Base-by-base conservation (phyloP, 2,329 filamentous ascomycete genomes). In the Talaromyces sp. region DNA sequence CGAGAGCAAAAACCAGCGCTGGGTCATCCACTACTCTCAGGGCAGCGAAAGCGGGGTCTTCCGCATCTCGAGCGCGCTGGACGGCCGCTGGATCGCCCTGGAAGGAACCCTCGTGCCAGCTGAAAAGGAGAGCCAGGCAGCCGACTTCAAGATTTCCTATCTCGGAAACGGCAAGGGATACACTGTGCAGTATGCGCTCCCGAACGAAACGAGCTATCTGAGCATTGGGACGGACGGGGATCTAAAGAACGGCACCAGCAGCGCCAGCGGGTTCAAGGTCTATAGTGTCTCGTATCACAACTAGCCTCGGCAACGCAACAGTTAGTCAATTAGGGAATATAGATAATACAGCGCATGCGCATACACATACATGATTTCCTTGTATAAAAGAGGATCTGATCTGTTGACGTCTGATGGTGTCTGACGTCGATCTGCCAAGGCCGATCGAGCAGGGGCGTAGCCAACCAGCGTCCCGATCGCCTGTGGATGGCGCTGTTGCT, bases 21-120 rank as follows among this genome's bases (percentile, higher is more conserved):
- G 82, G 80, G 73, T 84, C 0, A 70, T 82, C 1, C 81, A 84
- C 64, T 76, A 79, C 62, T 69, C 69, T 5, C 34, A 64, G 0
- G 70, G 69, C 14, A 68, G 68, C 47, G 72, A 74, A 42, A 74
- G 71, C 33, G 68, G 69, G 3, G 66, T 72, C 2, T 80, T 79
- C 67, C 73, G 69, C 2, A 70, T 81, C 47, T 77, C 74, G 31
- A 79, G 75, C 63, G 77, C 77, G 3, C 65, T 75, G 12, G 77
- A 81, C 67, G 74, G 76, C 5, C 69, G 69, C 59, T 79, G 74
- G 68, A 59, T 62, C 42, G 56, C 51, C 16, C 18, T 40, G 23
- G 36, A 30, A 1, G 67, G 68, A 2, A 61, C 30, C 2, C 56
- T 76, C 34, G 61, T 73, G 10, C 61, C 67, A 34, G 61, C 65